Percentiles rank a stretch among this genome's conserved stretches.
These are phyloP conservation scores for Ceratocystis ficicola DNA, from an alignment of 2,329 filamentous ascomycete species.

Conservation along the genomic window DNA sequence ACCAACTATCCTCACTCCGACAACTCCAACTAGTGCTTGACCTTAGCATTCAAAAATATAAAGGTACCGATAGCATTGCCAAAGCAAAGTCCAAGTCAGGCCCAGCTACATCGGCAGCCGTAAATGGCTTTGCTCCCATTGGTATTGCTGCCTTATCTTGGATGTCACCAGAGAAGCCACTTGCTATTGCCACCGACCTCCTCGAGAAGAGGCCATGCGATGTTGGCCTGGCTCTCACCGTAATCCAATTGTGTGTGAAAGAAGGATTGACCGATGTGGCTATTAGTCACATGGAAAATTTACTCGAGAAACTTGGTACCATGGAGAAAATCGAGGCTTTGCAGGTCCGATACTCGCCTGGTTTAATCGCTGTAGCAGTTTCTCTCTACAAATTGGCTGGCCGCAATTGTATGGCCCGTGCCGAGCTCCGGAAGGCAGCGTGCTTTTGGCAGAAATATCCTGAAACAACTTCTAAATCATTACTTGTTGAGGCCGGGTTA, in stretches of 20 bases:
- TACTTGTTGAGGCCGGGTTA: conserved; percentile 71
- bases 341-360: conserved; percentile 69
- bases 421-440: conserved; percentile 66
- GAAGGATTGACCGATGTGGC: conserved; percentile 61
- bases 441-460: conserved; percentile 61
- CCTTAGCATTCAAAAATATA: conserved; percentile 51
- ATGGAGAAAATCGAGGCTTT: conserved; percentile 44
- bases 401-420: conserved; percentile 57
- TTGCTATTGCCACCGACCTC: conserved; percentile 18
- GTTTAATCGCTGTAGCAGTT: conserved; percentile 67
- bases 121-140: conserved; percentile 20
- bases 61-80: conserved; percentile 11
- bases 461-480: conserved; percentile 39
- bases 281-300: conserved; percentile 60
- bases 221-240: conserved; percentile 65
- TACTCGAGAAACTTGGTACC: conserved; percentile 59
- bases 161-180: conserved; percentile 12
- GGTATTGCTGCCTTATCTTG: conserved; percentile 19
- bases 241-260: conserved; percentile 68
- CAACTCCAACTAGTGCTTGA: conserved; percentile 50
- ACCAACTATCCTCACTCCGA: conserved; percentile 44
- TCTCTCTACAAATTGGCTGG: conserved; percentile 67
- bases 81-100: conserved; percentile 11
- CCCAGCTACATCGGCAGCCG: conserved; percentile 9
- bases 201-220: conserved; percentile 30